These are phyloP conservation scores for Pholiota conissans DNA, from an alignment of 768 basidiomycete genomes.

Conservation along the genomic window DNA sequence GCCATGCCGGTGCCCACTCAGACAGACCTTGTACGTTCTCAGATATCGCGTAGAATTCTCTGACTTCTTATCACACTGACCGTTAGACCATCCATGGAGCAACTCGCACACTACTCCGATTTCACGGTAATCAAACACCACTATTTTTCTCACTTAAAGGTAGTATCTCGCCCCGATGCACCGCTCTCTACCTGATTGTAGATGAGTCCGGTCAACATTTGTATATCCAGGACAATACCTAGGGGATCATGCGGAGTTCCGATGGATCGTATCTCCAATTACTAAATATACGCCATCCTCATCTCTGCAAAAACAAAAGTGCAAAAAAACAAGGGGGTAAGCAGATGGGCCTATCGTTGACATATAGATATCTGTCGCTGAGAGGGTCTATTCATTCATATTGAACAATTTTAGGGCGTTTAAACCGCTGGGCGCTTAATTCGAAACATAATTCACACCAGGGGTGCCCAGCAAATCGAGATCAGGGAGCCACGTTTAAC, in stretches of 20 bases:
- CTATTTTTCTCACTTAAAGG: not conserved
- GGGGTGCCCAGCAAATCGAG: slow-evolving; percentile 4
- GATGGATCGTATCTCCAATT: not conserved
- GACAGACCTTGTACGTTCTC: not conserved
- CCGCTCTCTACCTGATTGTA: not conserved
- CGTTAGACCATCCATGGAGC: not conserved
- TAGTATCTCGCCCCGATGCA: not conserved
- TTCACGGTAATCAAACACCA: slow-evolving; percentile 7
- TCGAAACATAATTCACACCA: slow-evolving; percentile 3
- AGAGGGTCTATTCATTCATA: not conserved
- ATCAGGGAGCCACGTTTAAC: slow-evolving; percentile 13
- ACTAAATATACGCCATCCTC: not conserved
- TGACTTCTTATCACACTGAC: not conserved
- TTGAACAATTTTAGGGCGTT: not conserved
- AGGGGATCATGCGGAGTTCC: not conserved
- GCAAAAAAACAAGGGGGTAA: no score
- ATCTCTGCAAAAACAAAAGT: not conserved
- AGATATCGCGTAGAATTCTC: not conserved
- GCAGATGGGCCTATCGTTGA: no score
- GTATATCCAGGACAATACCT: not conserved
- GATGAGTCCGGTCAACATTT: not conserved
- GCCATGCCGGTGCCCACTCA: not conserved
- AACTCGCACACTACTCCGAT: not conserved
- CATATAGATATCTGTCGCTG: no score
- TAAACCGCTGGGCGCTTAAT: not conserved